Conservation (phyloP, 257 asterid genomes). For the Voacanga thouarsii region DNA sequence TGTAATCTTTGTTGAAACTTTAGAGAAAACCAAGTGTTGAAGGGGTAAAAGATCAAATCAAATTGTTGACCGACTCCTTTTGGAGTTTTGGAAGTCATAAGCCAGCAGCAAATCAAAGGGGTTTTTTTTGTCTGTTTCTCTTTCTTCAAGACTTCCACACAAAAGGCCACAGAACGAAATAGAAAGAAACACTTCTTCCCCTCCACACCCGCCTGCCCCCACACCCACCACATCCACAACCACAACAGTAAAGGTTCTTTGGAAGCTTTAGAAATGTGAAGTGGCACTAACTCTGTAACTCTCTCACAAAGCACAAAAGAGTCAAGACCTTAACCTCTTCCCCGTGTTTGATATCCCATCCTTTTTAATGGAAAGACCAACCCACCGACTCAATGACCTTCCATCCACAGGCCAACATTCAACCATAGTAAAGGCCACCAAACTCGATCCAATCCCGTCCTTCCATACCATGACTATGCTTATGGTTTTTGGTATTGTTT, state of each 20-base stretch:
- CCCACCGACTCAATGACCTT: constrained; percentile 1
- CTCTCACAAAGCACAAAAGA: background rate
- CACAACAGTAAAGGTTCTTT: background rate
- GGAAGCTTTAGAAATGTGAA: constrained; percentile 5
- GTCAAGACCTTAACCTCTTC: constrained; percentile 4
- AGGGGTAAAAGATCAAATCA: background rate
- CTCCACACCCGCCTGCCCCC: too few species aligned
- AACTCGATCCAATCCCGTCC: background rate
- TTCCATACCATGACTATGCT: background rate
- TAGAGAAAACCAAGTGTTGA: background rate
- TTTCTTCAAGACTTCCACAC: constrained; percentile 7
- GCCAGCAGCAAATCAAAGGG: background rate
- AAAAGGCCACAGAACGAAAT: background rate
- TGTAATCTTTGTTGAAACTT: background rate
- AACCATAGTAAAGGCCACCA: constrained; percentile 5
- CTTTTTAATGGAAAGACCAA: constrained; percentile 1
- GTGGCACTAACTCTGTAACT: background rate
- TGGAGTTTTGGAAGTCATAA: constrained; percentile 6
- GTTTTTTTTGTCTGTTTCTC: background rate
- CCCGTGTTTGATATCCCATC: background rate
- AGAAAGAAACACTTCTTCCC: background rate
- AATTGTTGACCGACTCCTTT: constrained; percentile 10
- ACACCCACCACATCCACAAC: background rate
- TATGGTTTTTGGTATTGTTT: background rate
- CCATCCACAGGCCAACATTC: constrained; percentile 2